Evolutionary conservation across 495 filamentous ascomycete genomes (phyloP), one percentile per base, ranked within the genome.

Genomic region (Penicillium malachiteum): DNA sequence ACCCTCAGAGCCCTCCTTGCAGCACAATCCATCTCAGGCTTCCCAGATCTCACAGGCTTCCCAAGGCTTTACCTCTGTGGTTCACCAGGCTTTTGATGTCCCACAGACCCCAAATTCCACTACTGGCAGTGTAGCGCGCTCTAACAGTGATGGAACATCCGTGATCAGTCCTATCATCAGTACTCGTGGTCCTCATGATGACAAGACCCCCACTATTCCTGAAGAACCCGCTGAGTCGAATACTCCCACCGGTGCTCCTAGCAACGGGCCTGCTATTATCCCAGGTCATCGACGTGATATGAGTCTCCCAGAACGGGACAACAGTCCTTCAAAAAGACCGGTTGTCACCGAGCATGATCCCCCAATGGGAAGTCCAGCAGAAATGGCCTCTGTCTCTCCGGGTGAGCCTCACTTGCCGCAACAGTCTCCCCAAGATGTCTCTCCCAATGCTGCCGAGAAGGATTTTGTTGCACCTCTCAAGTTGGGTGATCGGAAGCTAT

Each of bases 161-260:
- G 75, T 72, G 18, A 85, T 90, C 55, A 87, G 84, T 59, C 87
- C 87, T 1, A 89, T 90, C 42, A 87, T 89, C 50, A 77, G 81
- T 54, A 69, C 74, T 46, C 73, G 68, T 48, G 64, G 52, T 30
- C 46, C 55, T 26, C 66, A 62, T 41, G 67, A 69, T 43, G 67
- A 69, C 41, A 74, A 74, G 37, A 84, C 83, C 0, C 80, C 82
- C 9, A 81, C 80, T 0, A 87, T 87, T 58, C 66, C 69, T 7
- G 85, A 87, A 66, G 84, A 83, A 30, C 71, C 72, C 18, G 67
- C 68, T 32, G 76, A 80, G 45, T 56, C 65, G 16, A 69, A 57
- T 35, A 64, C 65, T 11, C 70, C 67, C 3, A 68, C 55, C n/a
- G 59, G 58, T 49, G 68, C 41, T 68, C 56, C 67, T 11, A 50